Percentiles rank a stretch among this genome's conserved stretches.
Conservation (phyloP, 2,329 filamentous ascomycete genomes). For the Talaromyces piceae region DNA sequence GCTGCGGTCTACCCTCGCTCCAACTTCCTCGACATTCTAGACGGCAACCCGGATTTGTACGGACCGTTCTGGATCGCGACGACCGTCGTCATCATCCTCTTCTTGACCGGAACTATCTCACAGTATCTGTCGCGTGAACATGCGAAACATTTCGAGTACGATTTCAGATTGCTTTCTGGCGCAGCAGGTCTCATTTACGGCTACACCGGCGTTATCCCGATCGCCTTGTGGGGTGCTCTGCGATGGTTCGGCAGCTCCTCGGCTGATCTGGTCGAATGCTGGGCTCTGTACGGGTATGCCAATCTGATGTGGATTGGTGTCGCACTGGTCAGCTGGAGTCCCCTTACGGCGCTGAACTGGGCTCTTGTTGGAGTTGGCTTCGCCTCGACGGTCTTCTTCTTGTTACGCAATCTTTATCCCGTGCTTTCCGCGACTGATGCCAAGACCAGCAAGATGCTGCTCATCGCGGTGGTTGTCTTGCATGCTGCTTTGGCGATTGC, state of each 20-base stretch:
- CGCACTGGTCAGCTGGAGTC: constrained; percentile 83
- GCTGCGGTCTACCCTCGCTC: constrained; percentile 82
- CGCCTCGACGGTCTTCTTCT: constrained; percentile 71
- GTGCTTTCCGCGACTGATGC: constrained; percentile 88
- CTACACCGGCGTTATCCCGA: constrained; percentile 81
- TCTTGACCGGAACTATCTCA: constrained; percentile 89
- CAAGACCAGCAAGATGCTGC: constrained; percentile 79
- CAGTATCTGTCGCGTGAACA: constrained; percentile 70
- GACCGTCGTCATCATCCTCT: constrained; percentile 90
- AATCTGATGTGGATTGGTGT: constrained; percentile 98
- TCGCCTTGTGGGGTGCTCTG: constrained; percentile 77
- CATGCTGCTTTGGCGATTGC: constrained; percentile 87
- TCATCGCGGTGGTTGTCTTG: constrained; percentile 74
- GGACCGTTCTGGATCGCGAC: constrained; percentile 98
- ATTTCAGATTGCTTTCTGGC: constrained; percentile 81
- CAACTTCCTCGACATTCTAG: constrained; percentile 94
- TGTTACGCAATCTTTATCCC: constrained; percentile 80
- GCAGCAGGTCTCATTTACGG: constrained; percentile 92
- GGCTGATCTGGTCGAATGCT: constrained; percentile 89
- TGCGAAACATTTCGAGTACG: constrained; percentile 72
- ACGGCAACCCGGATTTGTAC: constrained; percentile 94
- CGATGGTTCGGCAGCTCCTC: constrained; percentile 94
- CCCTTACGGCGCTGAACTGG: constrained; percentile 81
- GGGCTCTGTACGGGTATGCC: constrained; percentile 89
- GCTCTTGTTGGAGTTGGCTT: constrained; percentile 85